Evolutionary conservation across 768 basidiomycete genomes (phyloP).

Genomic region (Suillus ampliporus): DNA sequence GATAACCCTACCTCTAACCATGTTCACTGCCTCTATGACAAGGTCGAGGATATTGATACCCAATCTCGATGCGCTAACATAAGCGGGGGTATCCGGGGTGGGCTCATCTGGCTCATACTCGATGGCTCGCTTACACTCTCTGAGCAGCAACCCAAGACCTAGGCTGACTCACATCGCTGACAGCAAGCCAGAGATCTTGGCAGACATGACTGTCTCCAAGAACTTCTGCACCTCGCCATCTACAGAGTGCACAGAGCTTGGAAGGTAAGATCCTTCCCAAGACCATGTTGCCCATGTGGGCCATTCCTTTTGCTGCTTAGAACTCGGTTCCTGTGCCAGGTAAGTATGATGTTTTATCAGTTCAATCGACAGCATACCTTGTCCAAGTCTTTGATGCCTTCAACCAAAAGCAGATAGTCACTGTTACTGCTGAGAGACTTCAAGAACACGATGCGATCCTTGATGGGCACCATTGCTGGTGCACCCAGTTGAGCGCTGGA

Average conservation of each 20-base stretch:
- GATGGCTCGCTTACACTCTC: not conserved
- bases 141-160: not conserved
- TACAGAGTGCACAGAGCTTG: not conserved
- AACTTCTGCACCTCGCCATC: not conserved
- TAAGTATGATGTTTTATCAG: not conserved
- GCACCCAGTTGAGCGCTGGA: not conserved
- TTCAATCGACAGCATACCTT: not conserved
- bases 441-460: not conserved
- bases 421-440: not conserved
- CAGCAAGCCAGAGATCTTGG: not conserved
- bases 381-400: not conserved
- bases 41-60: not conserved
- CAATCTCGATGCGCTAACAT: not conserved
- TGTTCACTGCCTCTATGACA: not conserved
- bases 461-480: not conserved
- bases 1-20: not conserved
- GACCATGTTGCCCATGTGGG: constrained; percentile 1
- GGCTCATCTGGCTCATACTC: not conserved
- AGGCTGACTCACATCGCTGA: not conserved
- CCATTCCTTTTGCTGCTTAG: not conserved
- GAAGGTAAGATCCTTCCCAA: not conserved
- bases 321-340: not conserved
- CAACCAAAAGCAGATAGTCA: not conserved
- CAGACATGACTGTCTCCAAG: not conserved
- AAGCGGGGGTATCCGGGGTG: fast-evolving